Percentiles rank a stretch among this genome's conserved stretches.
phyloP scores from a whole-genome alignment of 306 rosid species.

The Casuarina glauca region DNA sequence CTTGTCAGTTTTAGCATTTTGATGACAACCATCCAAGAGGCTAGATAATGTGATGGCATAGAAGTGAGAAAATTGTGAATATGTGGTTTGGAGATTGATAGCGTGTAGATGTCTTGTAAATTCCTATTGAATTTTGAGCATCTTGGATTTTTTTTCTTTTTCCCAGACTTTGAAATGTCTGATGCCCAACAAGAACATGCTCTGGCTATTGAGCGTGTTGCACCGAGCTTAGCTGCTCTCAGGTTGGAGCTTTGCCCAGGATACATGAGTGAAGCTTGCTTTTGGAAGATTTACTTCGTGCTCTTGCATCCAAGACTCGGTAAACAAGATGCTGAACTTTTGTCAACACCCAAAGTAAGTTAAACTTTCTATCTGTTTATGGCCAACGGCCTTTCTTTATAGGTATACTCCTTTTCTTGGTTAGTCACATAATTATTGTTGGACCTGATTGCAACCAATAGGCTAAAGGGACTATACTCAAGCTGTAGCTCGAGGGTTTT shows the following conservation, averaged over 20 bases:
- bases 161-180: slow-evolving; percentile 74
- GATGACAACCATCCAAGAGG: not conserved
- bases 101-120: not conserved
- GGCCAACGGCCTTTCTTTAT: not conserved
- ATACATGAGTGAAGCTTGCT: slow-evolving; percentile 75
- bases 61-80: not conserved
- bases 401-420: not conserved
- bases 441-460: not conserved
- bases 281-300: slow-evolving; percentile 86
- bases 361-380: slow-evolving; percentile 11
- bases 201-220: slow-evolving; percentile 73
- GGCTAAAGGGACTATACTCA: not conserved
- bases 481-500: not conserved
- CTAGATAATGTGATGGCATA: not conserved
- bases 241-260: slow-evolving; percentile 85
- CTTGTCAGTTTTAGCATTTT: not conserved
- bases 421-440: not conserved
- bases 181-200: slow-evolving; percentile 90
- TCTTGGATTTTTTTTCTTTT: not conserved
- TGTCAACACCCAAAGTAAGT: slow-evolving; percentile 78
- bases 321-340: slow-evolving; percentile 58
- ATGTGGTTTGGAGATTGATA: not conserved
- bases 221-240: slow-evolving; percentile 72
- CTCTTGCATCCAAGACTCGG: slow-evolving; percentile 71
- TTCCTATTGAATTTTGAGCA: slow-evolving; percentile 4